These are phyloP conservation scores for Coemansia sp. DNA, from an alignment of 192 early-diverging fungal species.

Conservation along the genomic window DNA sequence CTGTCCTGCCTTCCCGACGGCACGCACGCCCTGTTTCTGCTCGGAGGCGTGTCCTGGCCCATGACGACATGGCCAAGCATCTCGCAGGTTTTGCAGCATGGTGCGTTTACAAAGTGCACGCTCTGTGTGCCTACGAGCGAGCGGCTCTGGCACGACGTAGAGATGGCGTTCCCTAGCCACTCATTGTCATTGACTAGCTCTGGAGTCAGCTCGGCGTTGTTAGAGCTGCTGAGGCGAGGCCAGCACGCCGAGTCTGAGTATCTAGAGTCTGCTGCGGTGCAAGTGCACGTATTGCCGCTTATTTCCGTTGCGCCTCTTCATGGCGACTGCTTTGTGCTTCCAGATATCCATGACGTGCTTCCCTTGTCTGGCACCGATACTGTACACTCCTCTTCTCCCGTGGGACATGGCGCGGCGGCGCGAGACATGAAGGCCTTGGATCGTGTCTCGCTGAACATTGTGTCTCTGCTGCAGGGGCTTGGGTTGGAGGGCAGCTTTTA, in stretches of 20 bases:
- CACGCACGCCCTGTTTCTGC: conserved; percentile 38
- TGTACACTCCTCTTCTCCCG: background rate
- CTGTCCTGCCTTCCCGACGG: conserved; percentile 22
- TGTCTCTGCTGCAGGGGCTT: conserved; percentile 17
- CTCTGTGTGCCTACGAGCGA: conserved; percentile 34
- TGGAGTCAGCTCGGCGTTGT: conserved; percentile 9
- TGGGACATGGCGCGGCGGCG: background rate
- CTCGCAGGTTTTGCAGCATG: background rate
- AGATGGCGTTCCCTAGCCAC: conserved; percentile 16
- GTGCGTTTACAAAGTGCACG: conserved; percentile 19
- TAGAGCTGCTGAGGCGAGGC: conserved; percentile 4
- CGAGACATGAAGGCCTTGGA: conserved; percentile 20
- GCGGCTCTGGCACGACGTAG: conserved; percentile 30
- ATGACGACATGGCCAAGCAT: conserved; percentile 21
- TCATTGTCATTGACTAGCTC: conserved; percentile 8
- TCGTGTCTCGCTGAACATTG: conserved; percentile 32
- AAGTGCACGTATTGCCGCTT: conserved; percentile 13
- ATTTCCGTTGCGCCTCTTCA: conserved; percentile 12
- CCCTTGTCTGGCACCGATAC: background rate
- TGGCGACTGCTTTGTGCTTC: conserved; percentile 25
- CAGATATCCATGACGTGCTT: conserved; percentile 10
- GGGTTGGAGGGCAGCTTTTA: conserved; percentile 34
- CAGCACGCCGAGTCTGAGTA: background rate
- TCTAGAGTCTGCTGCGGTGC: conserved; percentile 6
- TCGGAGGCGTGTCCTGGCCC: conserved; percentile 37